Conservation (phyloP, 441 rosid genomes). For the Francoa sonchifolia region DNA sequence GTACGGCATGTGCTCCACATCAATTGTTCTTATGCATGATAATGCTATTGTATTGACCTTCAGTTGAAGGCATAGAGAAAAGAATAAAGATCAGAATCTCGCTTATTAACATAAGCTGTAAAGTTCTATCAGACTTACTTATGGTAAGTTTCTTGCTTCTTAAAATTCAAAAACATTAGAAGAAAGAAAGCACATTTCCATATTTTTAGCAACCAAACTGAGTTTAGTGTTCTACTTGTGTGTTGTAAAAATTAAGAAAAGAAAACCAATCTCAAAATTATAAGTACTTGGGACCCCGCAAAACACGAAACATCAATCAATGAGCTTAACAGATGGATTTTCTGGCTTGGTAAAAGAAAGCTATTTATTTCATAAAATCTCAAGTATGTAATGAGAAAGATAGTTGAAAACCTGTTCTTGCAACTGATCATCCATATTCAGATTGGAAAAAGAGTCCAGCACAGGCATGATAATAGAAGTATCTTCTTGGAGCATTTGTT, state of each 20-base stretch:
- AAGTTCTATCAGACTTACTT: background rate
- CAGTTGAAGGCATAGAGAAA: conserved; percentile 7
- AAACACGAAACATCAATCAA: background rate
- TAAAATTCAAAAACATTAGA: too few relatives aligned
- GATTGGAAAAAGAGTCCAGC: conserved; percentile 66
- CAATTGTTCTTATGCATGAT: conserved; percentile 62
- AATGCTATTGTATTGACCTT: conserved; percentile 61
- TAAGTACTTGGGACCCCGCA: background rate
- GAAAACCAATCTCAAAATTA: background rate
- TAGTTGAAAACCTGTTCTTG: conserved; percentile 53
- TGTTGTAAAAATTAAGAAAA: too few relatives aligned
- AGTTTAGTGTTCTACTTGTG: too few relatives aligned
- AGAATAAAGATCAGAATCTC: background rate
- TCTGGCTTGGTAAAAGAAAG: background rate
- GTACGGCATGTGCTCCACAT: conserved; percentile 62
- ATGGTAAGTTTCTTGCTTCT: too few relatives aligned
- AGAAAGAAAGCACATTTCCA: too few relatives aligned
- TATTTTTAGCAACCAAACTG: conserved; percentile 1
- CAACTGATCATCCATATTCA: conserved; percentile 51
- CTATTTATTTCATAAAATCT: background rate
- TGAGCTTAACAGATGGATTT: background rate
- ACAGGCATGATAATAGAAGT: conserved; percentile 53
- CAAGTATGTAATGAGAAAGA: conserved; percentile 1
- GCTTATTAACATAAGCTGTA: background rate
- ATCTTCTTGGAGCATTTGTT: conserved; percentile 70